phyloP scores from a whole-genome alignment of 2,329 filamentous ascomycete species.

The Sclerotinia sclerotiorum region DNA sequence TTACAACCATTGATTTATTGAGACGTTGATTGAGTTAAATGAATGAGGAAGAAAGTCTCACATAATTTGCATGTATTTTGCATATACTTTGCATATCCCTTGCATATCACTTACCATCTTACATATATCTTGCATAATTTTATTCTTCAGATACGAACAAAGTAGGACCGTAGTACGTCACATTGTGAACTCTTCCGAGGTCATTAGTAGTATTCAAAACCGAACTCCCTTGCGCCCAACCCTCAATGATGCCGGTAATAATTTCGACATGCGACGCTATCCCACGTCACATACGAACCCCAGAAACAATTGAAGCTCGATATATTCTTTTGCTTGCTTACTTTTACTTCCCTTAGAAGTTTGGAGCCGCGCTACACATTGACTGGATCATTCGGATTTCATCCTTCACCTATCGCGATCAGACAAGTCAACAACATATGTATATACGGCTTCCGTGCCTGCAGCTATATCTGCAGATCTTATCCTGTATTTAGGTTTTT shows the following conservation, averaged over 20 bases:
- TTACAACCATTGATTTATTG: background rate
- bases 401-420: background rate
- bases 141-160: background rate
- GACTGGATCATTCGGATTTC: background rate
- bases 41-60: too few species aligned
- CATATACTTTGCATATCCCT: too few species aligned
- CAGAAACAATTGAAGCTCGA: background rate
- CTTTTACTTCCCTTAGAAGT: background rate
- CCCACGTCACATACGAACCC: too few species aligned
- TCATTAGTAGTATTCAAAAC: too few species aligned
- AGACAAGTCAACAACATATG: background rate
- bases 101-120: too few species aligned
- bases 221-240: too few species aligned
- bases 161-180: background rate
- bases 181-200: background rate
- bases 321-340: background rate
- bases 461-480: background rate
- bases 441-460: constrained; percentile 6
- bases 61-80: too few species aligned
- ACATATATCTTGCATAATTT: background rate
- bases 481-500: background rate
- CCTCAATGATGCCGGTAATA: too few species aligned
- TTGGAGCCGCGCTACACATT: background rate
- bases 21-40: background rate
- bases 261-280: too few species aligned